Percentiles rank a stretch among this genome's conserved stretches.
These are phyloP conservation scores for Colletotrichum lentis DNA, from an alignment of 2,329 filamentous ascomycete genomes.

Conservation along the genomic window DNA sequence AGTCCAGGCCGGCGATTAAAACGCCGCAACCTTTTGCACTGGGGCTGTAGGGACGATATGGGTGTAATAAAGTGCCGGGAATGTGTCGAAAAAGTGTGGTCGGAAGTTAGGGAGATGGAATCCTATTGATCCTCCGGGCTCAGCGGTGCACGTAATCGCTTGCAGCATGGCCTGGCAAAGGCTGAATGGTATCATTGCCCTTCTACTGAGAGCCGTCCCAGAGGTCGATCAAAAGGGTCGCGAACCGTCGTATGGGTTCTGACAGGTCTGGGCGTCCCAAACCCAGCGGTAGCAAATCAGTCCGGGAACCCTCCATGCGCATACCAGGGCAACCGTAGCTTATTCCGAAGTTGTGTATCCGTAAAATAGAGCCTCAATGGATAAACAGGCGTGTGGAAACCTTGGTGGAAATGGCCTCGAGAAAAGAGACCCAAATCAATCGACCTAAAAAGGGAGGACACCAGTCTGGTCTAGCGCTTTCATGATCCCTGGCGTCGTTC, in stretches of 20 bases:
- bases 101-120: neutral
- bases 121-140: neutral
- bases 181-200: too few species aligned
- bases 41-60: too few species aligned
- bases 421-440: neutral
- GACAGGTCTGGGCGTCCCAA: conserved; percentile 36
- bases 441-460: neutral
- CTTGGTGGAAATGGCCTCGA: neutral
- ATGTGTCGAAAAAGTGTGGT: neutral
- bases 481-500: conserved; percentile 25
- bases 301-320: neutral
- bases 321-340: neutral
- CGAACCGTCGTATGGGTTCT: conserved; percentile 3
- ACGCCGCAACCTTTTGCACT: neutral
- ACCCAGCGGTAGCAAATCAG: neutral
- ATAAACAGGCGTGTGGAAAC: neutral
- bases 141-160: neutral
- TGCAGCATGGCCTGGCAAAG: neutral
- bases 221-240: neutral
- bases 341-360: neutral
- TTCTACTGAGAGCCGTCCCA: neutral
- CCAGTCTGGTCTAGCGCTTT: conserved; percentile 11
- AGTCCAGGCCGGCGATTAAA: neutral
- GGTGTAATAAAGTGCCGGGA: neutral
- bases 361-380: conserved; percentile 13